Conservation (phyloP, 371 early-diverging fungal genomes). For the Apophysomyces trapeziformis region DNA sequence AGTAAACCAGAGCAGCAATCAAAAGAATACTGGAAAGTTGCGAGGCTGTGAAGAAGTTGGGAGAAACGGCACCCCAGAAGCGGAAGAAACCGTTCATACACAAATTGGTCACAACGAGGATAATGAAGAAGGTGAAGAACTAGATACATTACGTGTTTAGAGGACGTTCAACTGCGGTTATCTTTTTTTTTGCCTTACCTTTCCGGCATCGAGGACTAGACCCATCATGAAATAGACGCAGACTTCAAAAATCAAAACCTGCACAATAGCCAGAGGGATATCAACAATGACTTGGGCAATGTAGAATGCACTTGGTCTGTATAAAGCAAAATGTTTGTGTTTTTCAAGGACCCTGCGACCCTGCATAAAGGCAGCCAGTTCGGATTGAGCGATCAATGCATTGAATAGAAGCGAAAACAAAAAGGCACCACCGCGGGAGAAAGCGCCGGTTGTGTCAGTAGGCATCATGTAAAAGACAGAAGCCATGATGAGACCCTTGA, state of each 20-base stretch:
- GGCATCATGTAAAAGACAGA: constrained; percentile 67
- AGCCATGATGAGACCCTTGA: constrained; percentile 71
- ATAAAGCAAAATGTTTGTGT: constrained; percentile 69
- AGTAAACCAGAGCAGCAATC: constrained; percentile 57
- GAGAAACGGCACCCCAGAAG: constrained; percentile 58
- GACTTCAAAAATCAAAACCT: constrained; percentile 45
- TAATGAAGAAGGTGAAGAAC: constrained; percentile 61
- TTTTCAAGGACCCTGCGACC: constrained; percentile 71
- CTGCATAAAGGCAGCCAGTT: constrained; percentile 55
- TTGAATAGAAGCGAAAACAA: constrained; percentile 66
- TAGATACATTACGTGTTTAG: constrained; percentile 42
- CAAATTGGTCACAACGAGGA: constrained; percentile 50
- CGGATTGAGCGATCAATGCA: constrained; percentile 59
- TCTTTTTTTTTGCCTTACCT: constrained; percentile 28
- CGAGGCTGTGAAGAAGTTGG: constrained; percentile 63
- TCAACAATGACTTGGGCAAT: constrained; percentile 60
- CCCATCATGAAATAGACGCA: constrained; percentile 66
- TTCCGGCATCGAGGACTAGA: constrained; percentile 53
- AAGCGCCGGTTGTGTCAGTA: constrained; percentile 55
- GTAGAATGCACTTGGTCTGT: constrained; percentile 64
- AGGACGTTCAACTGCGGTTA: neutral
- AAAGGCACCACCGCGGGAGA: constrained; percentile 69
- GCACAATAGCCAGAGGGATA: constrained; percentile 47
- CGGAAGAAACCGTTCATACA: constrained; percentile 69
- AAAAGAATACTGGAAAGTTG: constrained; percentile 59